Evolutionary conservation across 176 grass and related monocot genomes (phyloP).

Genomic region (Cocos nucifera): DNA sequence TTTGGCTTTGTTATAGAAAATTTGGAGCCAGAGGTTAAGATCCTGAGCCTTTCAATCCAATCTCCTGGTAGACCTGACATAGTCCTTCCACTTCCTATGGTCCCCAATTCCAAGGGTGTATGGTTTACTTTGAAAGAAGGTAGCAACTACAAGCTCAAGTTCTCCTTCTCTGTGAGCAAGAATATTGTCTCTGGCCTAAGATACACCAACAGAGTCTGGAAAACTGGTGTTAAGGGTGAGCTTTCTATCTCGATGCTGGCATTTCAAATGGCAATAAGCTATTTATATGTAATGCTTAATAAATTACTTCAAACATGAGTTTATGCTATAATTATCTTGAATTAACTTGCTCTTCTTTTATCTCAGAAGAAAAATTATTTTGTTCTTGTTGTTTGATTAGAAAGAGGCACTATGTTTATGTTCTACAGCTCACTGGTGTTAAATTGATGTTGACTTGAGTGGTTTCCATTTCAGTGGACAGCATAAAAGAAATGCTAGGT

Average conservation of each 20-base stretch:
- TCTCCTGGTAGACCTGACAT: constrained; percentile 63
- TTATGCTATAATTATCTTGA: too few relatives aligned
- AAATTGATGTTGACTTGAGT: neutral
- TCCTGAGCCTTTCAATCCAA: constrained; percentile 70
- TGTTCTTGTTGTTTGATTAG: too few relatives aligned
- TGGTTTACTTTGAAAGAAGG: constrained; percentile 97
- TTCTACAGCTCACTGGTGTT: too few relatives aligned
- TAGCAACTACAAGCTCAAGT: constrained; percentile 79
- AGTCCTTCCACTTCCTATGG: constrained; percentile 60
- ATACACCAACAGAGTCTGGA: constrained; percentile 97
- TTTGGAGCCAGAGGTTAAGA: constrained; percentile 83
- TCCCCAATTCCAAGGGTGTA: constrained; percentile 55
- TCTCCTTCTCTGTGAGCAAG: constrained; percentile 78
- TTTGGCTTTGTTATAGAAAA: constrained; percentile 33
- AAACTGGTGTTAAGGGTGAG: constrained; percentile 74
- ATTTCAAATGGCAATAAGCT: too few relatives aligned
- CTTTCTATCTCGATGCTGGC: too few relatives aligned
- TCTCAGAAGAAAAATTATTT: too few relatives aligned
- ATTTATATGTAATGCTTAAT: too few relatives aligned
- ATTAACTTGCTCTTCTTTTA: too few relatives aligned
- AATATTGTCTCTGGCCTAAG: constrained; percentile 95
- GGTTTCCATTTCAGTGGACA: constrained; percentile 49
- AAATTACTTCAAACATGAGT: too few relatives aligned
- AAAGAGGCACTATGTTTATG: too few relatives aligned
- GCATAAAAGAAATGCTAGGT: constrained; percentile 81